A percentile compares a stretch with the other conserved stretches of the same genome.
Evolutionary conservation across 2,329 filamentous ascomycete genomes (phyloP).

Genomic region (Fusarium torulosum): DNA sequence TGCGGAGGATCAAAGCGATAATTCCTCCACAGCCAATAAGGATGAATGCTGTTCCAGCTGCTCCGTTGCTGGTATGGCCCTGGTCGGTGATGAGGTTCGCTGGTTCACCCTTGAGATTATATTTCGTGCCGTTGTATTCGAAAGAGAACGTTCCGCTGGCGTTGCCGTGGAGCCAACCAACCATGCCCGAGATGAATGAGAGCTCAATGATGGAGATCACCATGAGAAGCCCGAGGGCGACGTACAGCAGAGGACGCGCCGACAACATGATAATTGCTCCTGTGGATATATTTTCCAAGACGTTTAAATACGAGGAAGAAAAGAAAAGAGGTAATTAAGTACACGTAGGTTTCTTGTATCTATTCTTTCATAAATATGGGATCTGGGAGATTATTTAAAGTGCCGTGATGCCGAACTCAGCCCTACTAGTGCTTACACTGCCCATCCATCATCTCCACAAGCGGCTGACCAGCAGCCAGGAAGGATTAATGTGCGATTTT

Average conservation of each 20-base stretch:
- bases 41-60: slow-evolving; percentile 48
- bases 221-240: slow-evolving; percentile 47
- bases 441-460: slow-evolving; percentile 1
- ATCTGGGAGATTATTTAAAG: slow-evolving; percentile 15
- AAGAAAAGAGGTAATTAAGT: neutral
- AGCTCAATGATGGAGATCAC: slow-evolving; percentile 47
- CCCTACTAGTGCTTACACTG: slow-evolving; percentile 33
- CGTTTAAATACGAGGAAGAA: neutral
- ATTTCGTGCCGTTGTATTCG: slow-evolving; percentile 17
- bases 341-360: neutral
- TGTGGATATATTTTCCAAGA: neutral
- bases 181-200: slow-evolving; percentile 47
- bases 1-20: slow-evolving; percentile 41
- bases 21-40: slow-evolving; percentile 47
- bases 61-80: slow-evolving; percentile 49
- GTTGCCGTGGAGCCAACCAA: slow-evolving; percentile 46
- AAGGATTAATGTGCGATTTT: neutral
- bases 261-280: slow-evolving; percentile 4
- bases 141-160: slow-evolving; percentile 45
- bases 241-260: slow-evolving; percentile 33
- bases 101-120: slow-evolving; percentile 40
- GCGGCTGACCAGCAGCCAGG: neutral
- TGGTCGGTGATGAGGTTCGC: slow-evolving; percentile 46
- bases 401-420: slow-evolving; percentile 24
- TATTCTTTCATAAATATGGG: neutral